These are phyloP conservation scores for Xylaria hypoxylon DNA, from an alignment of 2,329 filamentous ascomycete genomes.

Conservation along the genomic window DNA sequence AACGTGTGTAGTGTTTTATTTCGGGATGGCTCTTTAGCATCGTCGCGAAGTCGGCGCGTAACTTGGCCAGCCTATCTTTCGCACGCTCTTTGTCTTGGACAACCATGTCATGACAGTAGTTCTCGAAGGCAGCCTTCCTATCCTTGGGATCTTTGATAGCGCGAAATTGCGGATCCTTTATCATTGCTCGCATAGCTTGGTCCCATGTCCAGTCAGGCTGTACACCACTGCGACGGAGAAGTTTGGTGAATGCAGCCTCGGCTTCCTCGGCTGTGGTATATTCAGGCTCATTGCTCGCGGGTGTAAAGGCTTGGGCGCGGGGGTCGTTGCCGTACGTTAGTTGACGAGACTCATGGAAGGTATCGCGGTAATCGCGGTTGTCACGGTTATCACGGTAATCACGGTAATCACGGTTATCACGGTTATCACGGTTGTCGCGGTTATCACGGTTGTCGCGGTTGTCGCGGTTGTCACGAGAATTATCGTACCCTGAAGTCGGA, in stretches of 20 bases:
- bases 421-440: slow-evolving; percentile 52
- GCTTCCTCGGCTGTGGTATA: slow-evolving; percentile 87
- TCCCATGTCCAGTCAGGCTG: slow-evolving; percentile 95
- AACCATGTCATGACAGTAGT: slow-evolving; percentile 90
- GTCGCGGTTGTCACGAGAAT: slow-evolving; percentile 41
- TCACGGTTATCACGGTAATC: no score
- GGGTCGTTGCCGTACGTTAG: slow-evolving; percentile 67
- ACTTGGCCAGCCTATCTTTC: slow-evolving; percentile 90
- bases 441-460: slow-evolving; percentile 52
- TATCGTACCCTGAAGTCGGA: slow-evolving; percentile 36
- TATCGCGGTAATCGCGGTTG: slow-evolving; percentile 54
- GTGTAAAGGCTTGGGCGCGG: slow-evolving; percentile 69
- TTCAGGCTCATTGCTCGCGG: slow-evolving; percentile 77
- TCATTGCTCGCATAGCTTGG: slow-evolving; percentile 84
- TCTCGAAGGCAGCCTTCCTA: slow-evolving; percentile 90
- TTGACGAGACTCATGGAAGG: slow-evolving; percentile 67
- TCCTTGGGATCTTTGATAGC: slow-evolving; percentile 93
- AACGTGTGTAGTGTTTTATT: slow-evolving; percentile 95
- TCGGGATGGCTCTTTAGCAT: slow-evolving; percentile 98
- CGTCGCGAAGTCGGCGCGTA: slow-evolving; percentile 91
- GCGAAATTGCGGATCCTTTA: slow-evolving; percentile 92
- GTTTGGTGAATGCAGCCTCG: slow-evolving; percentile 91
- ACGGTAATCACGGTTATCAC: no score
- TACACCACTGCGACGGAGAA: slow-evolving; percentile 85
- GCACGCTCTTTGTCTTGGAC: slow-evolving; percentile 94